Evolutionary conservation across 73 alveolate genomes (phyloP).

Genomic region (Paramecium bursaria): DNA sequence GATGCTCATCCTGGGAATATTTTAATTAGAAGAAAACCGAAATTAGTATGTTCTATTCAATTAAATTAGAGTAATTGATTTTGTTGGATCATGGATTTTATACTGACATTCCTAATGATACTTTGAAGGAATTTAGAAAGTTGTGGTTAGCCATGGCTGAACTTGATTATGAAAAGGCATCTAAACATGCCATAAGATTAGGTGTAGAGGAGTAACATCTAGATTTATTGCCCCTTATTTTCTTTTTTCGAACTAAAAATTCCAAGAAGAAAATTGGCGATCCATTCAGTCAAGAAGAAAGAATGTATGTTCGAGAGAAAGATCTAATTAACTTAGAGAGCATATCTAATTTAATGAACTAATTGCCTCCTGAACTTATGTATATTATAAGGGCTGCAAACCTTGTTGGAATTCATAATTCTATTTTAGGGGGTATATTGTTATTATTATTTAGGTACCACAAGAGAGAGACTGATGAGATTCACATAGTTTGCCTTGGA

Average conservation of each 20-base stretch:
- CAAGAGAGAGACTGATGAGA: constrained; percentile 66
- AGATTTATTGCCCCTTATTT: constrained; percentile 70
- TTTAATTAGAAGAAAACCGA: constrained; percentile 74
- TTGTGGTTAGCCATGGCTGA: constrained; percentile 74
- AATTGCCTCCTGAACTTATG: constrained; percentile 81
- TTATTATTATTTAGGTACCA: constrained; percentile 43
- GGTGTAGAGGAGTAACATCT: constrained; percentile 71
- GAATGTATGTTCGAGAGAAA: constrained; percentile 66
- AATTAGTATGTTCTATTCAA: background rate
- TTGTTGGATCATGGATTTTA: constrained; percentile 79
- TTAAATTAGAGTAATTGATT: constrained; percentile 20
- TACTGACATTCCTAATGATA: constrained; percentile 64
- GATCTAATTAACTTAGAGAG: constrained; percentile 80
- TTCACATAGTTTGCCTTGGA: constrained; percentile 65
- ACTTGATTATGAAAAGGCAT: constrained; percentile 61
- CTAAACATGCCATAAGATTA: constrained; percentile 56
- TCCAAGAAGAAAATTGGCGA: constrained; percentile 75
- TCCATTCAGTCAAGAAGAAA: constrained; percentile 78
- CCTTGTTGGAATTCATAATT: constrained; percentile 81
- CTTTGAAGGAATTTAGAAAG: constrained; percentile 61
- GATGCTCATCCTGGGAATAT: constrained; percentile 92
- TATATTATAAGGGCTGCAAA: constrained; percentile 86
- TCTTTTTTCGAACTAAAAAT: constrained; percentile 71
- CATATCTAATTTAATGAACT: constrained; percentile 71
- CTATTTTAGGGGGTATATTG: constrained; percentile 71